phyloP scores from a whole-genome alignment of 1,284 basidiomycete genomes.

The Cutaneotrichosporon arboriforme region DNA sequence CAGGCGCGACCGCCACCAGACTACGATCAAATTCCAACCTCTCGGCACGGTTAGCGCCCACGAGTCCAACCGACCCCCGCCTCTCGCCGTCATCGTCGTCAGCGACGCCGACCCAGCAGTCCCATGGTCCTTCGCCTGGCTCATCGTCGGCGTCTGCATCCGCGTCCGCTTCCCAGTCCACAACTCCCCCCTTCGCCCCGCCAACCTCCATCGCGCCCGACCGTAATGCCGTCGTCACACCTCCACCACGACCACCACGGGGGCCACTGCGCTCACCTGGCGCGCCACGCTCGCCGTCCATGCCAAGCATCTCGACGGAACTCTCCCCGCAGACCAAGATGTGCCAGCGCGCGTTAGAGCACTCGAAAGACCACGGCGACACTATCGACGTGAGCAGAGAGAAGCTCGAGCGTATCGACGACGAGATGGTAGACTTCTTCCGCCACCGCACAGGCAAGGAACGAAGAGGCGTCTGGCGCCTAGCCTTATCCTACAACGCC shows the following conservation, averaged over 20 bases:
- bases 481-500: slow-evolving; percentile 81
- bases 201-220: background rate
- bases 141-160: too few species aligned
- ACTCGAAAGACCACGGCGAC: slow-evolving; percentile 67
- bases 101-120: background rate
- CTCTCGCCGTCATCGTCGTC: too few species aligned
- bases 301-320: slow-evolving; percentile 1
- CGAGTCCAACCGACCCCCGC: background rate
- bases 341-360: slow-evolving; percentile 61
- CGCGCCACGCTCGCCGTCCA: slow-evolving; percentile 6
- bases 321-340: background rate
- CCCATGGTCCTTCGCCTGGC: background rate
- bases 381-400: slow-evolving; percentile 77
- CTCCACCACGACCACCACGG: slow-evolving; percentile 12
- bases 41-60: background rate
- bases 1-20: background rate
- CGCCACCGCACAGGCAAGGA: slow-evolving; percentile 55
- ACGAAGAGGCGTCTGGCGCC: slow-evolving; percentile 60
- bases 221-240: slow-evolving; percentile 2
- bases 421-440: slow-evolving; percentile 67
- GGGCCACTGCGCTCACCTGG: slow-evolving; percentile 9
- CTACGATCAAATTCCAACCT: slow-evolving; percentile 12
- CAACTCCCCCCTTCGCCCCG: background rate
- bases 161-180: background rate
- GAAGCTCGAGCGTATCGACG: slow-evolving; percentile 66